These are phyloP conservation scores for Beauveria sp. DNA, from an alignment of 2,329 filamentous ascomycete species.

Conservation along the genomic window DNA sequence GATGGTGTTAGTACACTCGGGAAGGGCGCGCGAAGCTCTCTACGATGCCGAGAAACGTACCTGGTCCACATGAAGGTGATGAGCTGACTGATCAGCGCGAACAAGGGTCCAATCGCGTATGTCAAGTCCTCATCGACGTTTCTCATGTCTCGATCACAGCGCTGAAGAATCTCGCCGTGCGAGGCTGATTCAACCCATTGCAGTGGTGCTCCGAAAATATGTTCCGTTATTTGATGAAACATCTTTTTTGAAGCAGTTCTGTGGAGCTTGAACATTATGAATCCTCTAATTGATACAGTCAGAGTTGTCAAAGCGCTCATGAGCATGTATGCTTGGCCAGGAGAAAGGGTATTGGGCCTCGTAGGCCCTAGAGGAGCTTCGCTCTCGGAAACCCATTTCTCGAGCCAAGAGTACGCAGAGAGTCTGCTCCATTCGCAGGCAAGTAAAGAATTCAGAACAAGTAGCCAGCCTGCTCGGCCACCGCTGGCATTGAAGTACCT, in stretches of 20 bases:
- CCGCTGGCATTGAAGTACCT: conserved; percentile 1
- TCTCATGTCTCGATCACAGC: not conserved
- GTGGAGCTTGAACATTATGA: conserved; percentile 46
- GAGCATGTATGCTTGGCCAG: conserved; percentile 18
- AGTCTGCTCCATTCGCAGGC: conserved; percentile 20
- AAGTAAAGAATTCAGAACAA: conserved; percentile 51
- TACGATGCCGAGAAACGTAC: not conserved
- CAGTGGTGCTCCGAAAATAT: not conserved
- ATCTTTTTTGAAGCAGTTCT: not conserved
- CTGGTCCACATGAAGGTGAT: not conserved
- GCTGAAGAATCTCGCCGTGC: not conserved
- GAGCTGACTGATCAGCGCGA: not conserved
- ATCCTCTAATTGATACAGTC: conserved; percentile 45
- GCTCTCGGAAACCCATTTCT: not conserved
- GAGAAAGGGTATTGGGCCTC: not conserved
- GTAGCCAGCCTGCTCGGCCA: conserved; percentile 17
- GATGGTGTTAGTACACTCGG: not conserved
- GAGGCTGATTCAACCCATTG: not conserved
- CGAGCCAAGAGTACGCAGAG: not conserved
- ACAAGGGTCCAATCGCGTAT: not conserved
- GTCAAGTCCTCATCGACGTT: not conserved
- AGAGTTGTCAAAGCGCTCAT: conserved; percentile 43
- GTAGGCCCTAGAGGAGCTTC: not conserved
- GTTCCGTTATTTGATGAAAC: not conserved
- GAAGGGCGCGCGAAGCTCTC: not conserved